Base-by-base conservation (phyloP, 495 filamentous ascomycete species). In the Xylaria flabelliformis region DNA sequence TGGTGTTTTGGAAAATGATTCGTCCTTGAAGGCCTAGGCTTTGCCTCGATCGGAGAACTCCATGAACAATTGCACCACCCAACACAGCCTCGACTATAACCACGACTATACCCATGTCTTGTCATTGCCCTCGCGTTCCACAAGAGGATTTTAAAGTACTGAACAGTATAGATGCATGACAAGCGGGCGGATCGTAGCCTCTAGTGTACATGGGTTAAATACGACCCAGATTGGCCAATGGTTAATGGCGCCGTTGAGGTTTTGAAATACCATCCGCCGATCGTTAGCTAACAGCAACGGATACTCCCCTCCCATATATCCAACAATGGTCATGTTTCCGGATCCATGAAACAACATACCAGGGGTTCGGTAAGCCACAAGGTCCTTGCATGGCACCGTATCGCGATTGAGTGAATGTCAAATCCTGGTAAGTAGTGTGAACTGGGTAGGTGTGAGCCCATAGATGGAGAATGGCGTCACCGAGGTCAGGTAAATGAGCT, bases 221-320 rank as follows among this genome's bases (percentile, higher is more conserved):
- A 44, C 15, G 61, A 15, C 41, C 58, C 24, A 34, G n/a, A 48
- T 48, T 65, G 17, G 26, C 63, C 42, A 50, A 65, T 65, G 61
- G 29, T 42, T 24, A 34, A 65, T 21, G n/a, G 3, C 42, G 48
- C 42, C 63, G 42, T 32, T 46, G 50, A 36, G 50, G n/a, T 42
- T 55, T 67, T 67, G 65, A 36, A 67, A 67, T 67, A 51, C 44
- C 21, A 13, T 32, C 17, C 19, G 46, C 39, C 46, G 64, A 67
- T 53, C 64, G 58, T 29, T 4, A 53, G 46, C 46, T 39, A 67
- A n/a, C 32, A 53, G 4, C 39, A 26, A 64, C 39, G 46, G 64
- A 32, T 24, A 17, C 24, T 44, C 19, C 42, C 24, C 42, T 65
- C 63, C 42, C 42, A 34, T 19, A 17, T 46, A 26, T 48, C 64